Evolutionary conservation across 768 basidiomycete species (phyloP), one percentile per base, ranked within the genome.

Genomic region (Tubosaeta sp.): DNA sequence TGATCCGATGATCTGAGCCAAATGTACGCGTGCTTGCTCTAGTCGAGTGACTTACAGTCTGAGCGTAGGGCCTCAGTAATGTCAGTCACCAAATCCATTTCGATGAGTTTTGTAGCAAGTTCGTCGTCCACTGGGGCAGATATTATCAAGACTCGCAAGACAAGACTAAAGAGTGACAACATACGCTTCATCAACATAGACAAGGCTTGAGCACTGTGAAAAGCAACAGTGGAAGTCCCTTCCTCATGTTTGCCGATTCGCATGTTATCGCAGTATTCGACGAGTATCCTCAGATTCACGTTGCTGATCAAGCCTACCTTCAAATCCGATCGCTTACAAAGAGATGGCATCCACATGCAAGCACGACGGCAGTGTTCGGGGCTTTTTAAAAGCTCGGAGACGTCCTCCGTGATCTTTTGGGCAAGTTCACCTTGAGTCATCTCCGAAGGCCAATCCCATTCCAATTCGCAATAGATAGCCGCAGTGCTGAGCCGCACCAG

Each of bases 261-360:
- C 7, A 25, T 21, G 31, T 34, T 46, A 12, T 66, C 54, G 14
- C 59, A 67, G 2, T 59, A 43, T 8, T 51, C 25, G 38, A 69
- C 49, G 13, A 67, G 53, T 14, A 14, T 34, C 19, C 42, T 40
- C 52, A 67, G 13, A 27, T 65, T 60, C 14, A 39, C 41, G 1
- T 69, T 24, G 16, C 12, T 55, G 13, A 63, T 44, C 12, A 69
- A 25, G 14, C 40, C 42, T 0, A 24, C 19, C 34, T 38, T 58
- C 29, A 69, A 35, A 2, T 53, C 50, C 3, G 21, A 0, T 14
- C 53, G 46, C 32, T 65, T 62, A 52, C 60, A 69, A 34, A 67
- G 64, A 9, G 66, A 60, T 0, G 67, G 67, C 5, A 67, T 27
- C 38, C 53, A 69, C 6, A 55, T 57, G 56, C 67, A 69, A 30